Base-by-base conservation (phyloP, 305 asterid species). In the Salvia sclarea region DNA sequence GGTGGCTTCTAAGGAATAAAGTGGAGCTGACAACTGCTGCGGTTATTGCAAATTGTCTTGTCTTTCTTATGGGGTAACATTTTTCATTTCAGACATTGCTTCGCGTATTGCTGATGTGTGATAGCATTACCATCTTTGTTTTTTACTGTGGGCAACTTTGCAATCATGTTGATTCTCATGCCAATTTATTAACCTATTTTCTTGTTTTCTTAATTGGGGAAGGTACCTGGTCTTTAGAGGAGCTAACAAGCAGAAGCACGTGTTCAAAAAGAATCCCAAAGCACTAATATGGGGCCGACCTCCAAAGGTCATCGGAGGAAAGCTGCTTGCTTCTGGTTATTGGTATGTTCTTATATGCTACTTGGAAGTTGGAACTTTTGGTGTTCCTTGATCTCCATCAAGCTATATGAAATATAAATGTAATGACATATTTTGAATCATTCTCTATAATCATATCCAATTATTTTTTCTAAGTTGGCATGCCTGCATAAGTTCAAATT, bases 241-340 rank as follows among this genome's bases (percentile, higher is more conserved):
- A 78, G 88, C 98, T 63, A 93, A 93, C 80, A 93, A 88, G 81
- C 98, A 93, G 82, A 93, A 93, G 70, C 97, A 93, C 63, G 73
- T 50, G 43, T 93, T 93, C 78, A 93, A 91, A 73, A 93, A 91
- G 88, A 79, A 91, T 53, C 90, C 96, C 47, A 91, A 88, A 84
- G 92, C 86, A 71, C 82, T 76, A 9, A 93, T 93, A 66, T 93
- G 97, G 98, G 97, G 96, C 35, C 77, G 72, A 56, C 96, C 97
- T 48, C 96, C 97, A 24, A 91, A 88, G 76, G 91, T 93, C 74
- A 72, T 93, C 62, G 96, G 98, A n/a, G 97, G 96, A 53, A 93
- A 93, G 83, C 77, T 93, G 82, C 97, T 93, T 31, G 98, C 92
- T 82, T 93, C 98, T 48, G 97, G 98, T 66, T 93, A 87, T 52